These are phyloP conservation scores for Platanus orientalis DNA, from an alignment of 164 flowering plant genomes.

Conservation along the genomic window DNA sequence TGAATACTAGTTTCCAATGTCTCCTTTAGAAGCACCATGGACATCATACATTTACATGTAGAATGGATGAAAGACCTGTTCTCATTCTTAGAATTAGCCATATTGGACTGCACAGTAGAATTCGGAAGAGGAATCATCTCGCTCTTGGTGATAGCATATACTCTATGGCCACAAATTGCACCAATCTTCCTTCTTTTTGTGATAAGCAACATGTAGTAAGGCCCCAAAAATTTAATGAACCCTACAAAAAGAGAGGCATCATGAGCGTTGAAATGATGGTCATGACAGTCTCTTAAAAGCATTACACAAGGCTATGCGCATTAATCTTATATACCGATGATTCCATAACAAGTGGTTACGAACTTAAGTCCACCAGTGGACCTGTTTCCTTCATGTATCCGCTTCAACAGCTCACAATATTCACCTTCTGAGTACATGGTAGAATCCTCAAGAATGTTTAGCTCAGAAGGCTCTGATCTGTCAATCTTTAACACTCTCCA, in stretches of 20 bases:
- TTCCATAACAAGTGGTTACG: conserved; percentile 61
- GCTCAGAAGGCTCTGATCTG: conserved; percentile 66
- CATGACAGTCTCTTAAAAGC: background rate
- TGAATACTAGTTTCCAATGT: conserved; percentile 27
- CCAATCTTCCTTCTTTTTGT: conserved; percentile 92
- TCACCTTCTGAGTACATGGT: conserved; percentile 65
- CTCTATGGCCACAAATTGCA: conserved; percentile 73
- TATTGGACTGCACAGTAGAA: conserved; percentile 53
- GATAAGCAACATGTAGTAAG: conserved; percentile 89
- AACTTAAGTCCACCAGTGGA: conserved; percentile 86
- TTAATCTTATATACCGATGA: conserved; percentile 43
- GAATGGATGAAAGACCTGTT: conserved; percentile 96
- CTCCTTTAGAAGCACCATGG: conserved; percentile 36
- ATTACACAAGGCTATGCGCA: background rate
- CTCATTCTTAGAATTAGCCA: conserved; percentile 83
- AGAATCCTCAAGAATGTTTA: conserved; percentile 72
- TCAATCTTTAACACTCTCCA: conserved; percentile 94
- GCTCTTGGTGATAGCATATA: conserved; percentile 77
- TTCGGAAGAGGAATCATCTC: conserved; percentile 79
- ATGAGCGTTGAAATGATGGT: background rate
- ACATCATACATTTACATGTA: conserved; percentile 64
- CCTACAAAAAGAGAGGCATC: conserved; percentile 39
- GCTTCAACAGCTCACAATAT: conserved; percentile 60
- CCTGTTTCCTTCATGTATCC: conserved; percentile 85
- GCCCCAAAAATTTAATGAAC: conserved; percentile 89